A percentile compares a stretch with the other conserved stretches of the same genome.
Conservation (phyloP, 2,329 filamentous ascomycete species). For the Hawksworthiomyces lignivorus region DNA sequence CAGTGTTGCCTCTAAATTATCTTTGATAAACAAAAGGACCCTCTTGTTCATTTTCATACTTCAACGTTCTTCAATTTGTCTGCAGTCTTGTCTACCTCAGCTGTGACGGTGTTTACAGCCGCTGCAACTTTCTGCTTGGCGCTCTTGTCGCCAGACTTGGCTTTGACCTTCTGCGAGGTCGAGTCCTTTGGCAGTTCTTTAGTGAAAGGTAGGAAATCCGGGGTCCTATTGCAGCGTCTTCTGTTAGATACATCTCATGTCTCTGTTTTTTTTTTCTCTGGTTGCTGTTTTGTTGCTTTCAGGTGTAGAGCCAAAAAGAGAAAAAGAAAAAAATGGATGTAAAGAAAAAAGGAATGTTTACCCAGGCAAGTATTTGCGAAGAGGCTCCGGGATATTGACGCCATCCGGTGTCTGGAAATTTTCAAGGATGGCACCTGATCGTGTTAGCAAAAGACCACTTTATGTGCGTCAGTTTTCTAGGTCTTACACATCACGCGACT, state of each 20-base stretch:
- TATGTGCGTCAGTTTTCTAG: not conserved
- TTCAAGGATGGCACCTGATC: conserved; percentile 57
- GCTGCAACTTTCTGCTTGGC: conserved; percentile 19
- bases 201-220: conserved; percentile 80
- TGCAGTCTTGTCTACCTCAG: conserved; percentile 18
- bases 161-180: conserved; percentile 19
- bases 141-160: conserved; percentile 11
- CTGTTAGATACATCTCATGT: not conserved
- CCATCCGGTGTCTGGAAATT: conserved; percentile 93
- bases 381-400: conserved; percentile 69
- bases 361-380: conserved; percentile 85
- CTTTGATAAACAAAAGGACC: too few relatives aligned
- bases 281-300: too few relatives aligned
- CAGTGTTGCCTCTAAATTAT: too few relatives aligned
- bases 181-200: conserved; percentile 74
- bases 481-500: conserved; percentile 41
- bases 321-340: too few relatives aligned
- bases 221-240: conserved; percentile 38
- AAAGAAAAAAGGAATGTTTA: too few relatives aligned
- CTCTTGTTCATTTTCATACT: too few relatives aligned
- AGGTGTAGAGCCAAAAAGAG: too few relatives aligned
- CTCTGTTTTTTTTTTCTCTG: too few relatives aligned
- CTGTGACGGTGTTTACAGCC: conserved; percentile 10
- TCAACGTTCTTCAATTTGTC: conserved; percentile 23
- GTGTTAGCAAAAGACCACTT: not conserved